Base-by-base conservation (phyloP, 179 eudicot genomes). In the Drosera spatulata region DNA sequence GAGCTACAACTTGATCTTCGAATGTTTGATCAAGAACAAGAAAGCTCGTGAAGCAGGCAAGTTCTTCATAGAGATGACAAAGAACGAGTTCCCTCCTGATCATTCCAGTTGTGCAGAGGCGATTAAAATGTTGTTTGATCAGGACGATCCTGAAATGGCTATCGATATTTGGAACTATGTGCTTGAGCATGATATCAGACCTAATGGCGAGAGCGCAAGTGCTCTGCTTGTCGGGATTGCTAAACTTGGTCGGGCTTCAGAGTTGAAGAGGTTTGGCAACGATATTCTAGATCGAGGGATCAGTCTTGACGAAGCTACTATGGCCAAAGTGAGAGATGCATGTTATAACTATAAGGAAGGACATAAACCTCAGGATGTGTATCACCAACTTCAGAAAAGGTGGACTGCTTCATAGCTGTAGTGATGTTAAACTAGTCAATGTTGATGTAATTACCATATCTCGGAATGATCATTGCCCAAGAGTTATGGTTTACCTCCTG, bases 121-220 rank as follows among this genome's bases (percentile, higher is more conserved):
- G 48, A 81, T 87, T 41, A 58, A 59, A 47, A 49, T 86, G 87
- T 72, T 90, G 60, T 81, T 85, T 52, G 81, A 76, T n/a, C 56
- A 70, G 40, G 86, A 86, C 67, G 97, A 90, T 76, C 97, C 95
- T 0, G 95, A 85, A 80, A 73, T 69, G 49, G 93, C 83, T 7
- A 38, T 76, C n/a, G 91, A 85, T 67, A 75, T 87, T 15, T 90
- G 95, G 97, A 76, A 75, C 48, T 82, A 56, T 58, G 73, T 85
- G 84, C 67, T 72, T 7, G 79, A 79, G 60, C 77, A 81, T 65
- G 67, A 62, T 38, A 54, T 75, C 13, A 50, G 50, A 50, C 83
- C 89, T 53, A 56, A 79, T 61, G 86, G 81, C 60, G 87, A 74
- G 61, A 61, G 80, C 58, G 91, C 86, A 39, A 87, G 85, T 72